Evolutionary conservation across 2,329 filamentous ascomycete species (phyloP).

Genomic region (Lachnellula arida): DNA sequence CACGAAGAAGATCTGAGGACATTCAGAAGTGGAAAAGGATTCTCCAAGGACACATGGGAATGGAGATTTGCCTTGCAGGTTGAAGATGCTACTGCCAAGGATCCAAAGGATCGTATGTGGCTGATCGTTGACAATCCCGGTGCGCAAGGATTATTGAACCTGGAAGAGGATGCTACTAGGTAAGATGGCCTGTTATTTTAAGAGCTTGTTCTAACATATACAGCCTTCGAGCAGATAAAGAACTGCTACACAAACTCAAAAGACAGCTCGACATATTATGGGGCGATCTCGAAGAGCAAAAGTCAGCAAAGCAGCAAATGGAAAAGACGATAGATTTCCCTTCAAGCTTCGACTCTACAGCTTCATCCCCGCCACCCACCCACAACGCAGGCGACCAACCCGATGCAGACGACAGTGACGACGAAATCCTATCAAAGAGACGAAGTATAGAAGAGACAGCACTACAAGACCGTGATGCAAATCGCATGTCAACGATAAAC

Average conservation of each 20-base stretch:
- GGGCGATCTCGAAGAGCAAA: slow-evolving; percentile 78
- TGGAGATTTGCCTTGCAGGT: slow-evolving; percentile 81
- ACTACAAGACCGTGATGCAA: not conserved
- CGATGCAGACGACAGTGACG: slow-evolving; percentile 23
- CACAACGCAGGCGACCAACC: slow-evolving; percentile 21
- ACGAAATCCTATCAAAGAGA: slow-evolving; percentile 11
- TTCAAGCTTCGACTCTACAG: slow-evolving; percentile 9
- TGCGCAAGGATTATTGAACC: slow-evolving; percentile 51
- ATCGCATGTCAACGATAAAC: not conserved
- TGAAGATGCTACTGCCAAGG: slow-evolving; percentile 55
- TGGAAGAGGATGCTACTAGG: slow-evolving; percentile 45
- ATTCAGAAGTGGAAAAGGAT: slow-evolving; percentile 20
- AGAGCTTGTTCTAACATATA: slow-evolving; percentile 9
- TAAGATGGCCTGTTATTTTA: slow-evolving; percentile 36
- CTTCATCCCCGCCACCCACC: not conserved
- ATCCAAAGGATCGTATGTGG: slow-evolving; percentile 50
- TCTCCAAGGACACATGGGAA: slow-evolving; percentile 52
- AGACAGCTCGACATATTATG: slow-evolving; percentile 75
- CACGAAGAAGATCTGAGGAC: slow-evolving; percentile 17
- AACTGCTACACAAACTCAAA: slow-evolving; percentile 49
- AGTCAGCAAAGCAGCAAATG: slow-evolving; percentile 36
- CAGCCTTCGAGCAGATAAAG: slow-evolving; percentile 52
- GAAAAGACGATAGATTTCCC: slow-evolving; percentile 1
- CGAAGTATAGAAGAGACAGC: not conserved
- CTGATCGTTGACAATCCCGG: slow-evolving; percentile 59